phyloP scores from a whole-genome alignment of 148 eudicot genomes.

The Bassia scoparia region DNA sequence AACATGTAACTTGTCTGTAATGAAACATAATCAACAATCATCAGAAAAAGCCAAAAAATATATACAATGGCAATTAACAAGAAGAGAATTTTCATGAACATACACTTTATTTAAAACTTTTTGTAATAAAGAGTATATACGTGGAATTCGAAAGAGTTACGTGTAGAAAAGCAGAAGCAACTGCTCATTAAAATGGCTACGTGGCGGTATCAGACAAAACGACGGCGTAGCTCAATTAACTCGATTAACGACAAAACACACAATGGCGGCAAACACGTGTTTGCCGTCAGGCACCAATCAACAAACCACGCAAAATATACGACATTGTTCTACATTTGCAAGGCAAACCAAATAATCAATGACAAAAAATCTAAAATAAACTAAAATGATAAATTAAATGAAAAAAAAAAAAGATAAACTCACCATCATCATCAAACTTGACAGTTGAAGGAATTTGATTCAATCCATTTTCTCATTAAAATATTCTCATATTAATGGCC shows the following conservation, averaged over 20 bases:
- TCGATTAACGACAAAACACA: not conserved
- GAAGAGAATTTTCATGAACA: too few relatives aligned
- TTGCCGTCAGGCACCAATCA: not conserved
- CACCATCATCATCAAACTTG: not conserved
- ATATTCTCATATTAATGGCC: constrained; percentile 7
- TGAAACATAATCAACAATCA: too few relatives aligned
- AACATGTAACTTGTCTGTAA: too few relatives aligned
- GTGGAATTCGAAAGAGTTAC: not conserved
- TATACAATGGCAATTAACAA: too few relatives aligned
- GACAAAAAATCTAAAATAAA: not conserved
- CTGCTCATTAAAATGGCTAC: not conserved
- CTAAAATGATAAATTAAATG: not conserved
- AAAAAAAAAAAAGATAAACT: not conserved
- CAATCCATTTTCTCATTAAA: constrained; percentile 15
- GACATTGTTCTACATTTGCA: not conserved
- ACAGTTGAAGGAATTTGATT: not conserved
- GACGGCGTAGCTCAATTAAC: not conserved
- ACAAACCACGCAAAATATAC: constrained; percentile 5
- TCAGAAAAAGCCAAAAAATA: too few relatives aligned
- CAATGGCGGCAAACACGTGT: not conserved
- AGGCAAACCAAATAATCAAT: not conserved
- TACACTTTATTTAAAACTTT: too few relatives aligned
- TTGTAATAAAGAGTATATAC: not conserved
- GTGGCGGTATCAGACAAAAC: constrained; percentile 7
- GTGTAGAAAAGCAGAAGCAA: not conserved